Base-by-base conservation (phyloP, 2,329 filamentous ascomycete species). In the Parafenestella ontariensis region DNA sequence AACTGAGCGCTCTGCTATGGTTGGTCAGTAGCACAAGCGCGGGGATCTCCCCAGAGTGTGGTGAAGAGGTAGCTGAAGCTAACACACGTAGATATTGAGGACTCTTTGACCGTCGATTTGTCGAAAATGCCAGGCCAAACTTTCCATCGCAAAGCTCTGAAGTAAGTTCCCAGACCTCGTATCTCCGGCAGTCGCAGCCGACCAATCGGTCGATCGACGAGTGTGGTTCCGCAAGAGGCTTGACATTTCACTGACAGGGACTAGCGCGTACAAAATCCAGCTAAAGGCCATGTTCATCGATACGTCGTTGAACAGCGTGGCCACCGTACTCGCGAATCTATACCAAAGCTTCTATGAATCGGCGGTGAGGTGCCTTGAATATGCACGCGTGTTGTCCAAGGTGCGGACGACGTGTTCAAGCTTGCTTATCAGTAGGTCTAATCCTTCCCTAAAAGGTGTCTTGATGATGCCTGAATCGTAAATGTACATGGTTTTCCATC, bases 241-340 rank as follows among this genome's bases (percentile, higher is more conserved):
- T 4, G 17, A 1, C 29, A 45, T 39, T 64, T 33, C 46, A 49
- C 60, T 65, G 48, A 69, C 54, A 28, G 9, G 54, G 51, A 64
- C 56, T 56, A 81, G 78, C 67, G 79, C 87, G 3, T 92, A 98
- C 80, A 93, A 92, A 73, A 87, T 95, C 47, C 91, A 96, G 71
- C 88, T 92, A 46, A 90, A 95, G 65, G 81, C 86, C 45, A 93
- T 96, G 87, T 90, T 92, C 72, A 88, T 91, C 65, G 92, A 96
- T 73, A 90, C 90, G 4, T 77, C 82, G 3, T 88, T 94, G 79
- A 98, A 98, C 77, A 85, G 87, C 3, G 71, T 83, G 7, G 63
- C 72, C 3, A 90, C 87, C 0, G 89, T 95, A 11, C 79, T 94
- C 4, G 75, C 78, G n/a, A 96, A 95, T 64, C 78, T 97, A 3